Evolutionary conservation across 2,329 filamentous ascomycete genomes (phyloP).

Genomic region (Fusarium temperatum): DNA sequence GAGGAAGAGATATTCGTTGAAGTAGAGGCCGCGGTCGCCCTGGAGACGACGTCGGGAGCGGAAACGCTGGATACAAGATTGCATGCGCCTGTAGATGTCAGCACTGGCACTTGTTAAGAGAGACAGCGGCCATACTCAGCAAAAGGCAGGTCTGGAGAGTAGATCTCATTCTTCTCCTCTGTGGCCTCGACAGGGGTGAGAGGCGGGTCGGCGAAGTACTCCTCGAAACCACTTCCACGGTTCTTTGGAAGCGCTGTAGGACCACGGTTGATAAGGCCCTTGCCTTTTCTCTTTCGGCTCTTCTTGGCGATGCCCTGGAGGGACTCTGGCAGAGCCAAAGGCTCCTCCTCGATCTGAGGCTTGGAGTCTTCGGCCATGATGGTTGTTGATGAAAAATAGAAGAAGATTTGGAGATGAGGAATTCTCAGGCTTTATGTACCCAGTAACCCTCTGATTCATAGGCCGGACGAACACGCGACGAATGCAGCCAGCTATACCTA

Average conservation of each 20-base stretch:
- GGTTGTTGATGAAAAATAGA: not conserved
- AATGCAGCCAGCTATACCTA: rapidly evolving
- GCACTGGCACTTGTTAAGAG: not conserved
- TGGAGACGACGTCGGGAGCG: conserved; percentile 79
- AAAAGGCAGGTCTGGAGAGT: conserved; percentile 66
- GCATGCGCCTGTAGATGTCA: conserved; percentile 71
- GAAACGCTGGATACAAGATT: conserved; percentile 85
- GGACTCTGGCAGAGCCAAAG: conserved; percentile 7
- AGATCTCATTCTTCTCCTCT: conserved; percentile 72
- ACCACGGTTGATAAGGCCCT: conserved; percentile 43
- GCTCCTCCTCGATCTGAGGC: not conserved
- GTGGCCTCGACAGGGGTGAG: conserved; percentile 74
- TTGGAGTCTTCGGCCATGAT: not conserved
- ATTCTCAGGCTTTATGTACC: not conserved
- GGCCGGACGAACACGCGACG: not conserved
- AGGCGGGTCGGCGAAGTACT: conserved; percentile 82
- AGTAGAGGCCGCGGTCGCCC: conserved; percentile 67
- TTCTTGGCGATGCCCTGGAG: conserved; percentile 28
- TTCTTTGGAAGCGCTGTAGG: conserved; percentile 54
- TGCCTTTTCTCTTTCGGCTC: conserved; percentile 33
- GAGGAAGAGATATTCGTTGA: conserved; percentile 82
- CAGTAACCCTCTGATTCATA: conserved; percentile 4
- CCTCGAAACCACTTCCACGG: conserved; percentile 76
- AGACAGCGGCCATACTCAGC: conserved; percentile 56
- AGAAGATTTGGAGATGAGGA: not conserved